Evolutionary conservation across 1,139 yeast species (phyloP).

Genomic region (Magnusiomyces starmeri): DNA sequence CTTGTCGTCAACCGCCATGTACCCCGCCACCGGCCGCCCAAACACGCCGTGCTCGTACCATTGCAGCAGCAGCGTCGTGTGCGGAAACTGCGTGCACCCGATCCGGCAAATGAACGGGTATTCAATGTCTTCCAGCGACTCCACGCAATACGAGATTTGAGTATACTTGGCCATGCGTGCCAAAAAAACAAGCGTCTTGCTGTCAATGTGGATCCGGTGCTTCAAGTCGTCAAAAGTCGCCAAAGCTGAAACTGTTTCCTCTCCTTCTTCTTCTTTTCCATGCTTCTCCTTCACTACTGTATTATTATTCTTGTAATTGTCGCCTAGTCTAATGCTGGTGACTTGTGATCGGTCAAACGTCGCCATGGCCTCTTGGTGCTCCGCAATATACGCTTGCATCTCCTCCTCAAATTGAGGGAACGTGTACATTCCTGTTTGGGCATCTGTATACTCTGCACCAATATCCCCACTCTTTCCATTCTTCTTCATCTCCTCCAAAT

Average conservation of each 20-base stretch:
- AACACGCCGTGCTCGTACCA: constrained; percentile 15
- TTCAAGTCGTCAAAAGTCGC: not conserved
- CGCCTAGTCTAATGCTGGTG: no score
- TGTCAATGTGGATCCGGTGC: constrained; percentile 11
- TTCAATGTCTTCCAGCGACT: constrained; percentile 13
- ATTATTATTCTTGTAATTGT: no score
- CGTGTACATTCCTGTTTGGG: no score
- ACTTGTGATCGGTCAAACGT: no score
- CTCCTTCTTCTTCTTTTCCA: not conserved
- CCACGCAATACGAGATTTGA: constrained; percentile 18
- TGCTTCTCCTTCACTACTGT: not conserved
- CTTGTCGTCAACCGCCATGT: constrained; percentile 39
- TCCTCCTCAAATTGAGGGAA: not conserved
- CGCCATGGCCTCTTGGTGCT: not conserved
- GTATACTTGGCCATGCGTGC: constrained; percentile 16
- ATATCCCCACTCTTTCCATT: not conserved
- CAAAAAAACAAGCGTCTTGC: constrained; percentile 13
- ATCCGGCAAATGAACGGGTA: constrained; percentile 16
- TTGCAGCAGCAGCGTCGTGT: constrained; percentile 13
- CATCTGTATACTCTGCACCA: not conserved
- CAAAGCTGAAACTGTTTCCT: not conserved
- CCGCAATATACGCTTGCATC: not conserved
- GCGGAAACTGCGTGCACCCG: constrained; percentile 18
- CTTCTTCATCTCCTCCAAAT: not conserved
- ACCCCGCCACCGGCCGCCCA: constrained; percentile 17